Percentiles rank a stretch among this genome's conserved stretches.
These are phyloP conservation scores for Eutrema heterophyllum DNA, from an alignment of 345 rosid genomes.

Conservation along the genomic window DNA sequence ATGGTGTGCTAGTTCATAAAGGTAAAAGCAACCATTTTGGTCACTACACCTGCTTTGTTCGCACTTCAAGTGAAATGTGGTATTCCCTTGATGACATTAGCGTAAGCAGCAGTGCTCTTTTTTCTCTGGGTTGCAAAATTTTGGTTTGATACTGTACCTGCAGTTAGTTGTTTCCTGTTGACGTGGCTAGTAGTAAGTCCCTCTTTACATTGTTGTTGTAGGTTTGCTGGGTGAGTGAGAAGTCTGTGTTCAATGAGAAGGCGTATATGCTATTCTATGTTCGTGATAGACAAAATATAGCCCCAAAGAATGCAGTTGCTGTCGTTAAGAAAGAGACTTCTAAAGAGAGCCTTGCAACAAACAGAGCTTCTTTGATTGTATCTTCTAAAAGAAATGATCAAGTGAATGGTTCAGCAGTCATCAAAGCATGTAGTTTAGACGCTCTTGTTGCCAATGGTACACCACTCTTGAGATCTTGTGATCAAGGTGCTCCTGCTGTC, in stretches of 20 bases:
- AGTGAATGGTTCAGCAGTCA: conserved; percentile 30
- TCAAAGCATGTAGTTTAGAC: conserved; percentile 14
- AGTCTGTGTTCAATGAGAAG: conserved; percentile 72
- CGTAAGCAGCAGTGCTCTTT: conserved; percentile 41
- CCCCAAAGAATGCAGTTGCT: conserved; percentile 42
- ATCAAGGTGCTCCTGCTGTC: conserved; percentile 23
- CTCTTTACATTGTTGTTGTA: conserved; percentile 33
- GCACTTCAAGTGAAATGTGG: conserved; percentile 93
- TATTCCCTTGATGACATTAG: conserved; percentile 84
- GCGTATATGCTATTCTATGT: conserved; percentile 99
- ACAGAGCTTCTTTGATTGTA: conserved; percentile 28
- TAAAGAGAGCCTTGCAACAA: conserved; percentile 36
- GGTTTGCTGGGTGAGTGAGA: conserved; percentile 83
- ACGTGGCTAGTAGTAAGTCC: conserved; percentile 8
- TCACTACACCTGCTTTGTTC: conserved; percentile 84
- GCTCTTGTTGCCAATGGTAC: conserved; percentile 31
- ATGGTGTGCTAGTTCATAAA: conserved; percentile 89
- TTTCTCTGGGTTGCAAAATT: not conserved
- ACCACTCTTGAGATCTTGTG: conserved; percentile 9
- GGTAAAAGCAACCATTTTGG: conserved; percentile 90
- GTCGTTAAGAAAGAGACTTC: conserved; percentile 40
- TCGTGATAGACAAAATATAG: conserved; percentile 59
- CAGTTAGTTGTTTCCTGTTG: not conserved
- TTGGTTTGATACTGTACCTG: not conserved
- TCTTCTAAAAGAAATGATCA: conserved; percentile 32